Percentiles rank a stretch among this genome's conserved stretches.
Evolutionary conservation across 768 basidiomycete species (phyloP).

Genomic region (Mycena polygramma): DNA sequence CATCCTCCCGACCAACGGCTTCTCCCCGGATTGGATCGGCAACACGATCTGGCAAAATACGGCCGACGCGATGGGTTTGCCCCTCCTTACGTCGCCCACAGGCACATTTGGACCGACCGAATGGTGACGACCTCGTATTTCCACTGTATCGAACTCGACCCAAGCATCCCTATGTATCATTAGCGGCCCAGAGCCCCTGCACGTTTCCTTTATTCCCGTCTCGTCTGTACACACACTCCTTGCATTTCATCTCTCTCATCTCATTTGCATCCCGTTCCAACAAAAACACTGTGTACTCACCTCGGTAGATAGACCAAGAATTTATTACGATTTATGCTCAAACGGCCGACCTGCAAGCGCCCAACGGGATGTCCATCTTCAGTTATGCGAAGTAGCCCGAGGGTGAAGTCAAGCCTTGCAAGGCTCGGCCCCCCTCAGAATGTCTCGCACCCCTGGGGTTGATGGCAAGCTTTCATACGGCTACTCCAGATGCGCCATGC

Average conservation of each 20-base stretch:
- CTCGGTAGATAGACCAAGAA: no score
- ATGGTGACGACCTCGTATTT: conserved; percentile 18
- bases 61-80: conserved; percentile 73
- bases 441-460: no score
- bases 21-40: conserved; percentile 82
- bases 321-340: no score
- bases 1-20: conserved; percentile 68
- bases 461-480: no score
- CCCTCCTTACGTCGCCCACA: conserved; percentile 48
- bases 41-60: conserved; percentile 82
- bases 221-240: conserved; percentile 23
- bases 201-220: not conserved
- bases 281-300: no score
- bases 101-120: conserved; percentile 30
- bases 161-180: not conserved
- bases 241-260: not conserved
- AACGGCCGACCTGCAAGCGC: no score
- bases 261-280: no score
- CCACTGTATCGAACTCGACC: not conserved
- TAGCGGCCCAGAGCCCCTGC: conserved; percentile 4
- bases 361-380: no score
- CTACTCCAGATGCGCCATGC: no score
- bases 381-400: no score
- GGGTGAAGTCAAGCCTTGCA: no score
- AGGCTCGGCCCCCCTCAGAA: no score